Conservation (phyloP, 2,329 filamentous ascomycete species). For the Paracoccidioides brasiliensis region DNA sequence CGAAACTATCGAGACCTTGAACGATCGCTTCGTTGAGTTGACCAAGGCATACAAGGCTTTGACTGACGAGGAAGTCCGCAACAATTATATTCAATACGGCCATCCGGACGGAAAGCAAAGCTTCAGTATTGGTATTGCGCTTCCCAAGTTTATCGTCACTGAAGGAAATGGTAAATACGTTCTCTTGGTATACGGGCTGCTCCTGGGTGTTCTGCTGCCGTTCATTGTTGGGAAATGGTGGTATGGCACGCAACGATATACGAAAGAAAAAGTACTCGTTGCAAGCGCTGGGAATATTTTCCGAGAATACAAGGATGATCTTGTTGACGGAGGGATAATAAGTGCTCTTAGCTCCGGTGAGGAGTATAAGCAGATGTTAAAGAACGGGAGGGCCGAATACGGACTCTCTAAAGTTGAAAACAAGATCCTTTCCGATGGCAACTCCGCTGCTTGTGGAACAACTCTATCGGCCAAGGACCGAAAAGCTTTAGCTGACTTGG, state of each 20-base stretch:
- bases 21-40: conserved; percentile 81
- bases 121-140: conserved; percentile 91
- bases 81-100: conserved; percentile 91
- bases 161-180: conserved; percentile 95
- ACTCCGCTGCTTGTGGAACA: conserved; percentile 36
- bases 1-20: conserved; percentile 72
- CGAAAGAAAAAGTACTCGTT: conserved; percentile 84
- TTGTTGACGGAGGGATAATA: conserved; percentile 68
- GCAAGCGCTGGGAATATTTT: conserved; percentile 92
- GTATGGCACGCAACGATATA: conserved; percentile 89
- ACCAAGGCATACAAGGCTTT: conserved; percentile 97
- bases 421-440: conserved; percentile 52
- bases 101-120: conserved; percentile 98
- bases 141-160: conserved; percentile 83
- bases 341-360: conserved; percentile 70
- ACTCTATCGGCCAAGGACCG: conserved; percentile 62
- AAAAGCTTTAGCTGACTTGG: conserved; percentile 63
- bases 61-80: conserved; percentile 91
- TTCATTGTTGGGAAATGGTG: conserved; percentile 96
- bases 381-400: conserved; percentile 64
- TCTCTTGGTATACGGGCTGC: conserved; percentile 70
- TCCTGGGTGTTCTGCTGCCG: conserved; percentile 80
- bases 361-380: conserved; percentile 67
- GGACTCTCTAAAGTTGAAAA: conserved; percentile 76
- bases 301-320: conserved; percentile 76